Conservation (phyloP, 345 rosid species). For the Camelina neglecta region DNA sequence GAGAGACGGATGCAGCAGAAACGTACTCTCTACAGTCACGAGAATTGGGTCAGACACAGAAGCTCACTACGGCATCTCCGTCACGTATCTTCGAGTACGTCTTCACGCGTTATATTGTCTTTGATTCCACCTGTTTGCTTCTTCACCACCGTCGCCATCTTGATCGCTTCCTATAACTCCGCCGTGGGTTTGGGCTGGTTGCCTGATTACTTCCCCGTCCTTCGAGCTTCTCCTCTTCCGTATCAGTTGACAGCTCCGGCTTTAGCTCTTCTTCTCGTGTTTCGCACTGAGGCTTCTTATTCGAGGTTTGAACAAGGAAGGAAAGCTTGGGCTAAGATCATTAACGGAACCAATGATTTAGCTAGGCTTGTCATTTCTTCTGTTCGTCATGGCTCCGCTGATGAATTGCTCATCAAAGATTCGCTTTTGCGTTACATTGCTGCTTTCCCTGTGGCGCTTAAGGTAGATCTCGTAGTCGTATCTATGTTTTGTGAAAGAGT, state of each 20-base stretch:
- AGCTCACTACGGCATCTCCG: slow-evolving; percentile 89
- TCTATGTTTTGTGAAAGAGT: neutral
- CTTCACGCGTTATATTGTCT: slow-evolving; percentile 86
- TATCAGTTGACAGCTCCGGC: slow-evolving; percentile 92
- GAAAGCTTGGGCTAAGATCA: slow-evolving; percentile 81
- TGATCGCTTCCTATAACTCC: slow-evolving; percentile 73
- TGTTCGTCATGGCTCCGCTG: slow-evolving; percentile 47
- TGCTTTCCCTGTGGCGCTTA: slow-evolving; percentile 88
- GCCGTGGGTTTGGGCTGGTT: slow-evolving; percentile 62
- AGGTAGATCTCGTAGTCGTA: slow-evolving; percentile 42
- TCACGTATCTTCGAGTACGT: slow-evolving; percentile 68
- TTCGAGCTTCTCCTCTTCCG: slow-evolving; percentile 83
- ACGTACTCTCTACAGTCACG: slow-evolving; percentile 78
- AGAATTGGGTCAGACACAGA: slow-evolving; percentile 82
- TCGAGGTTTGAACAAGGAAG: slow-evolving; percentile 86
- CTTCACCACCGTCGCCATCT: slow-evolving; percentile 67
- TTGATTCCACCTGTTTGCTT: slow-evolving; percentile 83
- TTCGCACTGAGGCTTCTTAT: slow-evolving; percentile 94
- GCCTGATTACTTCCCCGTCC: slow-evolving; percentile 67
- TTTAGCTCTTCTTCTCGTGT: slow-evolving; percentile 85
- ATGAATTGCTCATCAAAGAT: slow-evolving; percentile 49
- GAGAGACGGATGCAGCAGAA: slow-evolving; percentile 82
- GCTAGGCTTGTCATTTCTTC: slow-evolving; percentile 65
- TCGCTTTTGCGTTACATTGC: slow-evolving; percentile 69
- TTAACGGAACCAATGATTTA: slow-evolving; percentile 73